Conservation (phyloP, 768 basidiomycete genomes). For the Postia placenta region DNA sequence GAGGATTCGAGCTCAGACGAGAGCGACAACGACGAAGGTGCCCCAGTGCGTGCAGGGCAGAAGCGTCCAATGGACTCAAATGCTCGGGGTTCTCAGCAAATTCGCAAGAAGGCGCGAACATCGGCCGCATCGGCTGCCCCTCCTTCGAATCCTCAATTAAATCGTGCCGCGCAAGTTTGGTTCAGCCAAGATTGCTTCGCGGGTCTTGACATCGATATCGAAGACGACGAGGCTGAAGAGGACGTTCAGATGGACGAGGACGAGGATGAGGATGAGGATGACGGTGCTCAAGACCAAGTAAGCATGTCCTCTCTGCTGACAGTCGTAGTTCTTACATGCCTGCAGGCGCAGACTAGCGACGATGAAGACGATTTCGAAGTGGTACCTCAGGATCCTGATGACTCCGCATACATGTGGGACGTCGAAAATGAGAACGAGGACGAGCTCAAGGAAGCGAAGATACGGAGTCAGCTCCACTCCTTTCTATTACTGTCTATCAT, state of each 20-base stretch:
- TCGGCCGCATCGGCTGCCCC: conserved; percentile 41
- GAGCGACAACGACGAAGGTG: conserved; percentile 38
- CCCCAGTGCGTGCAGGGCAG: conserved; percentile 19
- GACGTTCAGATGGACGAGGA: conserved; percentile 25
- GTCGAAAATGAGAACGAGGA: conserved; percentile 74
- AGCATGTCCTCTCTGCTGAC: not conserved
- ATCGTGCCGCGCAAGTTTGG: conserved; percentile 79
- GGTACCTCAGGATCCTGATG: conserved; percentile 53
- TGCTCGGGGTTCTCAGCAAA: conserved; percentile 12
- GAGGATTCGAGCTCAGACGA: conserved; percentile 48
- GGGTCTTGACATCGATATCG: conserved; percentile 42
- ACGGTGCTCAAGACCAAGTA: too few relatives aligned
- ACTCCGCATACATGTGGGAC: conserved; percentile 71
- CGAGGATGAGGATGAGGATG: conserved; percentile 8
- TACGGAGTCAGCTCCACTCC: conserved; percentile 49
- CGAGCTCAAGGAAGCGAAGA: conserved; percentile 54
- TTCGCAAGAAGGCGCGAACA: conserved; percentile 48
- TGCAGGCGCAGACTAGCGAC: conserved; percentile 16
- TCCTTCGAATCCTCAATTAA: conserved; percentile 27
- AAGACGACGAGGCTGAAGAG: conserved; percentile 32
- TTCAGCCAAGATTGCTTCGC: conserved; percentile 92
- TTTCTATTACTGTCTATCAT: not conserved
- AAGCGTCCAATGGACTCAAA: conserved; percentile 37
- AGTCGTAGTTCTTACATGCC: not conserved
- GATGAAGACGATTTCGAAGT: conserved; percentile 68